Evolutionary conservation across 768 basidiomycete genomes (phyloP), one percentile per base, ranked within the genome.

Genomic region (Gautieria morchelliformis): DNA sequence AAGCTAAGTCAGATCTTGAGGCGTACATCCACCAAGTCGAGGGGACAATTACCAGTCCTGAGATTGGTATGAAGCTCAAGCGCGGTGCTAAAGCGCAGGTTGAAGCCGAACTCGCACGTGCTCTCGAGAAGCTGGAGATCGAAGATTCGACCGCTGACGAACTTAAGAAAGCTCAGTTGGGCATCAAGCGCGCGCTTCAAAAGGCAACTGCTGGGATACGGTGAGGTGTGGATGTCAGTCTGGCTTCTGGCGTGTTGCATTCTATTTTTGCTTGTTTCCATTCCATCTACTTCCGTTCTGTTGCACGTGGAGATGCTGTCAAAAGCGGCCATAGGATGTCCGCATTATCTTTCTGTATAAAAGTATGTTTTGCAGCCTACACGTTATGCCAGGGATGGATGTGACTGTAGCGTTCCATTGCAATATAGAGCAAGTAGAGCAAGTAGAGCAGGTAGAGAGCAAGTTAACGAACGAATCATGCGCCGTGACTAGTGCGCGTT

Each of bases 11-110:
- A 49, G 94, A 97, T 73, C 87, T 98, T 60, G 96, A 99, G 78
- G 85, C 92, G 39, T 97, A 97, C 77, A 81, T 99, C 68, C 92
- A 95, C 78, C 89, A 93, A 72, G 93, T 97, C 66, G 93, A 96
- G 81, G 79, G 81, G 70, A 95, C 92, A 59, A 94, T 98, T 75
- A 92, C 93, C 54, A 90, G 89, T 24, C 93, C 93, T 52, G 94
- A 96, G 73, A 90, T 96, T 65, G 89, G 91, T 68, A 89, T 94
- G 86, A 97, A 97, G 78, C 87, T 98, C 74, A 98, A 97, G 84
- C 88, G 95, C 60, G 93, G 93, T 67, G 90, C 93, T 54, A 93
- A 93, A 77, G 71, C 78, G 35, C 90, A 94, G 71, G 91, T 99
- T 64, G 96, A 99, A 80, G 80, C 88, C 62, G 96, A 97, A 78